Evolutionary conservation across 768 basidiomycete species (phyloP), one percentile per base, ranked within the genome.

Genomic region (Podaxis rugospora): DNA sequence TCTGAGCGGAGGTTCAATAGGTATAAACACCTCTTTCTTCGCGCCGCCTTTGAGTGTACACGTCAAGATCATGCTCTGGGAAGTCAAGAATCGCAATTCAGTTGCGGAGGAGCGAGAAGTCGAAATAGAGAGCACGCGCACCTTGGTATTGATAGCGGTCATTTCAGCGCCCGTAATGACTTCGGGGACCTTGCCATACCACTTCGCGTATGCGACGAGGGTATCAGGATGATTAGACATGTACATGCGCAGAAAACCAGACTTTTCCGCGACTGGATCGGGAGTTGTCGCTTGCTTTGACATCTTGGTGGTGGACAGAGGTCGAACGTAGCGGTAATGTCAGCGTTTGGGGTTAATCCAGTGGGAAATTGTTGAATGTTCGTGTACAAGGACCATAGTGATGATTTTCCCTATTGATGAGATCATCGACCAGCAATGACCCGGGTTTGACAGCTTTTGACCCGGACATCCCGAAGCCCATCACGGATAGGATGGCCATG

Each of bases 161-260:
- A 92, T 89, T 69, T 85, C 78, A 6, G 90, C 90, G n/a, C 80
- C 80, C 2, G 72, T 71, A 16, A 91, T 80, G 40, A 75, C 75
- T 28, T 80, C 78, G 21, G 75, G 66, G 10, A 91, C 79, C 64
- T 87, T 85, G 7, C 88, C 90, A 66, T 80, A 90, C 79, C 88
- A 83, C 64, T 87, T 89, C 44, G 88, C 89, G 65, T 92, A 94
- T 2, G 89, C 89, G 37, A 93, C 89, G 65, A 93, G 77, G 1
- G 92, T 93, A 68, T 93, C 91, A 0, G 89, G 89, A 67, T 93
- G 92, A 63, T 77, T 85, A 32, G 83, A 87, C 92, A 93, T 93
- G 76, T 93, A 94, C 83, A 85, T 89, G 70, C 83, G 83, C 46
- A 93, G 78, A 69, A 92, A 94, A 1, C 75, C 77, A 18, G 90